A percentile compares a stretch with the other conserved stretches of the same genome.
These are phyloP conservation scores for Halteria grandinella DNA, from an alignment of 73 alveolate species.

Conservation along the genomic window DNA sequence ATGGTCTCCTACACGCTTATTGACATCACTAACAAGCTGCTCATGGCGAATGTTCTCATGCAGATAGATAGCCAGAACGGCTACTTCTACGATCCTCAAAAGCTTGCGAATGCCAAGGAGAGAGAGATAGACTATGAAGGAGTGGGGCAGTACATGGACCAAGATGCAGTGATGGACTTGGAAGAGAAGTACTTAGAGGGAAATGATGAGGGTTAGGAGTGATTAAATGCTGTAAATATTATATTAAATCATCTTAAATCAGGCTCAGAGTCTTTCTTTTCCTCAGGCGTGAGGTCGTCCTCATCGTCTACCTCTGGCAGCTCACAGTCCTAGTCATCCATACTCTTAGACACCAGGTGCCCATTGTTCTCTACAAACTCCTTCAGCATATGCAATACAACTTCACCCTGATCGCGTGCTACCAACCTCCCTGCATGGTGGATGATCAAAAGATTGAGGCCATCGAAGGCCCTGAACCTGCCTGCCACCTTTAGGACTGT, in stretches of 20 bases:
- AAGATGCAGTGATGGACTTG: constrained; percentile 47
- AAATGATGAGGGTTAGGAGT: too few species aligned
- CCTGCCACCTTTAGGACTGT: too few species aligned
- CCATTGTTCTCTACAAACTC: constrained; percentile 69
- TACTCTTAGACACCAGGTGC: too few species aligned
- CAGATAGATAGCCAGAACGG: constrained; percentile 62
- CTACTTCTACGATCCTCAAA: constrained; percentile 17
- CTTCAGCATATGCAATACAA: constrained; percentile 76
- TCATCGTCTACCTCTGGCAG: too few species aligned
- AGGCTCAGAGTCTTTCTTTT: too few species aligned
- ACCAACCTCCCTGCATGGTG: constrained; percentile 95
- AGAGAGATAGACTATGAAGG: constrained; percentile 61
- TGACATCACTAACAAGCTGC: constrained; percentile 55
- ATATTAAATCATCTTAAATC: too few species aligned
- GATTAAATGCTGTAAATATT: too few species aligned
- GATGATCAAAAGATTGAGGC: constrained; percentile 82
- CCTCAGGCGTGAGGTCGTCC: too few species aligned
- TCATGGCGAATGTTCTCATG: constrained; percentile 37
- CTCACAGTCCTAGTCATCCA: too few species aligned
- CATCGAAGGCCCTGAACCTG: constrained; percentile 67
- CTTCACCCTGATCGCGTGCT: constrained; percentile 86
- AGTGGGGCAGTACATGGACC: constrained; percentile 21
- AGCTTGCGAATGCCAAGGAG: constrained; percentile 26
- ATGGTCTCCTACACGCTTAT: constrained; percentile 36
- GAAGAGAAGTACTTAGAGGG: constrained; percentile 58